Conservation (phyloP, 768 basidiomycete genomes). For the Chalciporus pseudorubinellus region DNA sequence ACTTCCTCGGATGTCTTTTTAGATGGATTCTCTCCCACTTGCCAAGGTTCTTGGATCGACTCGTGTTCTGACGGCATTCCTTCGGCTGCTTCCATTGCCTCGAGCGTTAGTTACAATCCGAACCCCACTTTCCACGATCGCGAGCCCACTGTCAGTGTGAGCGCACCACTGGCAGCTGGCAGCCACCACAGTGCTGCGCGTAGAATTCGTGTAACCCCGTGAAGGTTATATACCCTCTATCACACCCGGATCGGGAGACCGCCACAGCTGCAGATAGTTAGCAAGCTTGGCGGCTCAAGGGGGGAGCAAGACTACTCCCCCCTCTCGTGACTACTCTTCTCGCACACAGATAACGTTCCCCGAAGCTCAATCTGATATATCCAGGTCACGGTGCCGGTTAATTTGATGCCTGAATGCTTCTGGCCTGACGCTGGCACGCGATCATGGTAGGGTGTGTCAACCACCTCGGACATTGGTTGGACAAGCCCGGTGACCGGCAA, state of each 20-base stretch:
- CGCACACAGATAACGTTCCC: slow-evolving; percentile 2
- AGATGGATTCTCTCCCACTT: slow-evolving; percentile 1
- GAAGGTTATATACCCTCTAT: not conserved
- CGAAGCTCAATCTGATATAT: slow-evolving; percentile 1
- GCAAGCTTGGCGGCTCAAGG: not conserved
- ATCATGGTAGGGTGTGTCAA: not conserved
- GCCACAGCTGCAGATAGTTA: not conserved
- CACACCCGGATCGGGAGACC: not conserved
- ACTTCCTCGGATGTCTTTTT: not conserved
- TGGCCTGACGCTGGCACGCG: not conserved
- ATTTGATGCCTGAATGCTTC: not conserved
- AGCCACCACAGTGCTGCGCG: too few relatives aligned
- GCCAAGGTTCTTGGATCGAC: not conserved
- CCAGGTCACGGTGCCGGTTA: slow-evolving; percentile 9
- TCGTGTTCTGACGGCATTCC: slow-evolving; percentile 1
- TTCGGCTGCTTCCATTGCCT: not conserved
- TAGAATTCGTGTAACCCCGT: not conserved
- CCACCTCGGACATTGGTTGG: slow-evolving; percentile 6
- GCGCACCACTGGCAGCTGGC: not conserved
- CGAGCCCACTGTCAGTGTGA: not conserved
- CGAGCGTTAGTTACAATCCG: not conserved
- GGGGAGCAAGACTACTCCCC: not conserved
- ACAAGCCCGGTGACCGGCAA: slow-evolving; percentile 1
- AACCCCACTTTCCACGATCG: not conserved
- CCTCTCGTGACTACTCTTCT: slow-evolving; percentile 5